phyloP scores from a whole-genome alignment of 2,329 filamentous ascomycete genomes.

The Botrytis fragariae region DNA sequence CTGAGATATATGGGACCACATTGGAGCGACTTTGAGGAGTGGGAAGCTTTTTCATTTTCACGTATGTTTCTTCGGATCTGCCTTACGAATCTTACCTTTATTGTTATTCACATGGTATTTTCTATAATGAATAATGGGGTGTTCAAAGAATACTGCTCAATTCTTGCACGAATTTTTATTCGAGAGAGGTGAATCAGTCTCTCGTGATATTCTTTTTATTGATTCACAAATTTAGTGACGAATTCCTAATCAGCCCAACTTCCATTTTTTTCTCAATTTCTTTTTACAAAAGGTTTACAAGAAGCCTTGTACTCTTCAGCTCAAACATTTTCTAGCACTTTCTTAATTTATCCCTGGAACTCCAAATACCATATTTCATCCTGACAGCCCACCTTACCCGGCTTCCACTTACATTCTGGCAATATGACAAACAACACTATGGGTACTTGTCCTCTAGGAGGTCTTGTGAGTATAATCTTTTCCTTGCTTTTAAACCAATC shows the following conservation, averaged over 20 bases:
- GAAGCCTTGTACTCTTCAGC: not conserved
- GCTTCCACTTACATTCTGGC: not conserved
- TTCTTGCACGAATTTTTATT: not conserved
- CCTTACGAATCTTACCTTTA: not conserved
- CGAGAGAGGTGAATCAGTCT: not conserved
- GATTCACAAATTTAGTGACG: not conserved
- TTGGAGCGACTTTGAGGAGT: not conserved
- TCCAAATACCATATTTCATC: not conserved
- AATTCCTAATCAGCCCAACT: not conserved
- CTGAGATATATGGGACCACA: not conserved
- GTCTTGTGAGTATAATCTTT: not conserved
- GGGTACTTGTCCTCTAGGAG: slow-evolving; percentile 9
- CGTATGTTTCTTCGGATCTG: not conserved
- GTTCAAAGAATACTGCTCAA: not conserved
- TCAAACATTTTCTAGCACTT: not conserved
- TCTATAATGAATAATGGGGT: not conserved
- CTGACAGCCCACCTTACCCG: not conserved
- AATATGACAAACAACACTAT: slow-evolving; percentile 1
- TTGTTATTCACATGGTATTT: not conserved
- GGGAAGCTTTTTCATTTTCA: not conserved
- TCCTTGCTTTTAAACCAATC: not conserved
- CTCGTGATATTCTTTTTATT: not conserved
- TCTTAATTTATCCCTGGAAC: not conserved
- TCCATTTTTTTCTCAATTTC: not conserved
- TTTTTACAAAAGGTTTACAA: not conserved